phyloP scores from a whole-genome alignment of 768 basidiomycete species.

The Lentinula lateritia region DNA sequence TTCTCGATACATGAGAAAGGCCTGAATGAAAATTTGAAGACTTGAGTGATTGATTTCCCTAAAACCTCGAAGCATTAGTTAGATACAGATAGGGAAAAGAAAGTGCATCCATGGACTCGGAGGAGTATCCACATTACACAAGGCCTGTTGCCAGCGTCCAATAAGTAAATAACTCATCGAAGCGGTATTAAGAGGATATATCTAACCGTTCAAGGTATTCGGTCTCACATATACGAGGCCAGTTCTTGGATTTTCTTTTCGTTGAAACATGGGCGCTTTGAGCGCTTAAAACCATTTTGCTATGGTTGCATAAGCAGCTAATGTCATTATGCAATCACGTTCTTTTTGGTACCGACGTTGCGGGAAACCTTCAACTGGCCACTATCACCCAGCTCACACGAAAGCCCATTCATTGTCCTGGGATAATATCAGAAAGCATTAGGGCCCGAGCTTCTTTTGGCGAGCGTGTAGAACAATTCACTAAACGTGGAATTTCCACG shows the following conservation, averaged over 20 bases:
- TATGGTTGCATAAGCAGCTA: neutral
- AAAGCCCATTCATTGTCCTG: neutral
- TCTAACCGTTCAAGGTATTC: too few relatives aligned
- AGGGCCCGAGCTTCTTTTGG: neutral
- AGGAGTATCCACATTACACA: neutral
- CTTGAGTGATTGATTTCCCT: neutral
- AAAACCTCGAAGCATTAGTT: neutral
- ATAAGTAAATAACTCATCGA: neutral
- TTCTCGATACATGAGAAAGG: neutral
- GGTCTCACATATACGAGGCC: too few relatives aligned
- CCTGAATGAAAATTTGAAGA: neutral
- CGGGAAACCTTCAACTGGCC: neutral
- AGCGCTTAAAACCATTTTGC: too few relatives aligned
- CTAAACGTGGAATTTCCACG: neutral
- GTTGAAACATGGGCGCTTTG: neutral
- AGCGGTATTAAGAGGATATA: too few relatives aligned
- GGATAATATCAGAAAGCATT: neutral
- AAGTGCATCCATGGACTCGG: neutral
- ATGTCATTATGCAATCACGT: neutral
- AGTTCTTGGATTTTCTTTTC: too few relatives aligned
- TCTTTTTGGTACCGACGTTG: too few relatives aligned
- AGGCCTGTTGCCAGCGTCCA: neutral
- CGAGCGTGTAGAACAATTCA: neutral
- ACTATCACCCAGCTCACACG: neutral
- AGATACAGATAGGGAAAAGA: neutral